Base-by-base conservation (phyloP, 768 basidiomycete species). In the Mycena rosella region DNA sequence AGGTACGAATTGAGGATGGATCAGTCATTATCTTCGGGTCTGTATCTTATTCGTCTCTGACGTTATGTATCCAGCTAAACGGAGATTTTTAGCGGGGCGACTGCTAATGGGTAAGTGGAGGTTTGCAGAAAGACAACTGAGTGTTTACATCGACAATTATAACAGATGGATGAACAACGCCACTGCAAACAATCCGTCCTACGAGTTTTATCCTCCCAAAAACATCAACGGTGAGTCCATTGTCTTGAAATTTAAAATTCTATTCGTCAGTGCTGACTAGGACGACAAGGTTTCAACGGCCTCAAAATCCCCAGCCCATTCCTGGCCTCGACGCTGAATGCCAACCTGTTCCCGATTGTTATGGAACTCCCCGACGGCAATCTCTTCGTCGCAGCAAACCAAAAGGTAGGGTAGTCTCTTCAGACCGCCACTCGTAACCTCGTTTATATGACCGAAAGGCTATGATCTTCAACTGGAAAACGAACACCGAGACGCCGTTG, bases 101-200 rank as follows among this genome's bases (percentile, higher is more conserved):
- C 58, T 48, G 58, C 58, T 36, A 59, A 59, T 59, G 58, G 34
- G 59, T 60, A 49, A 51, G 47, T 60, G 27, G 59, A 59, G 32
- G 45, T 59, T 60, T 29, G 48, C 29, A 60, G 34, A 60, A 51
- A 40, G 59, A 51, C 48, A 32, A 27, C 59, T 60, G 59, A 15
- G 48, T 60, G 22, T 53, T 52, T 44, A 44, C n/a, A 44, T 44
- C 42, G 42, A 44, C 82, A 49, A 87, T 87, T 11, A 84, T 87
- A 60, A 62, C 40, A 62, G 60, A 54, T 53, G 26, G 51, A 44
- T 62, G 29, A 62, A 62, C n/a, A 54, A 54, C 40, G 51, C 60
- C 51, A 54, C 51, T 62, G 52, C 40, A 44, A 89, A 88, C 74
- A 88, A 89, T 68, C 87, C 88, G 3, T 89, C 87, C 2, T 75